Percentiles rank a stretch among this genome's conserved stretches.
These are phyloP conservation scores for Chytriomyces sp. DNA, from an alignment of 192 early-diverging fungal genomes.

Conservation along the genomic window DNA sequence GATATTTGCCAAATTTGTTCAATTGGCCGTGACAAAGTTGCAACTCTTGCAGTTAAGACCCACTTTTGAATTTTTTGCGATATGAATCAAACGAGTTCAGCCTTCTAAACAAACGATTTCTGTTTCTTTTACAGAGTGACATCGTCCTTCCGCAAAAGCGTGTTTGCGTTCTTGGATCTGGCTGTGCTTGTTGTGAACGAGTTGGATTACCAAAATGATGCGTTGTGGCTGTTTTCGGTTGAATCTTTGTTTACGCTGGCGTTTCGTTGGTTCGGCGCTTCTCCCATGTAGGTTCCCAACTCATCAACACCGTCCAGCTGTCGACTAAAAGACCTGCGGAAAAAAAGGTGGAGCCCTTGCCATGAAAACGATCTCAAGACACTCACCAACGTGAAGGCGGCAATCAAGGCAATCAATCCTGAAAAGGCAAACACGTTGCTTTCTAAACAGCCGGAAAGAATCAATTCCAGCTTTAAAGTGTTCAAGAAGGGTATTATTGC, in stretches of 20 bases:
- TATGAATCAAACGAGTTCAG: not conserved
- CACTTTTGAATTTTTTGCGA: not conserved
- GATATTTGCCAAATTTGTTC: constrained; percentile 79
- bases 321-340: not conserved
- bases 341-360: constrained; percentile 19
- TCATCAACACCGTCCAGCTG: constrained; percentile 1
- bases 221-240: constrained; percentile 67
- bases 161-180: constrained; percentile 77
- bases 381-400: constrained; percentile 37
- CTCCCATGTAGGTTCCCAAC: constrained; percentile 58
- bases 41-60: constrained; percentile 45
- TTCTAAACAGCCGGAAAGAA: constrained; percentile 12
- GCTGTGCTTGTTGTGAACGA: constrained; percentile 76
- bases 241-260: constrained; percentile 71
- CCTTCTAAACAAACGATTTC: not conserved
- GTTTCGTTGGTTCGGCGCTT: constrained; percentile 81
- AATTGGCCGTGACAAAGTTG: constrained; percentile 68
- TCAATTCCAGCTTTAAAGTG: constrained; percentile 18
- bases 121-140: constrained; percentile 11
- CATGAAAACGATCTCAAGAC: constrained; percentile 39
- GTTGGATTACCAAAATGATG: constrained; percentile 67
- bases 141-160: constrained; percentile 61
- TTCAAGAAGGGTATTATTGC: constrained; percentile 21
- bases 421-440: constrained; percentile 33
- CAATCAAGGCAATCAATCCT: constrained; percentile 40